Base-by-base conservation (phyloP, 148 eudicot species). In the Hydrangea macrophylla region DNA sequence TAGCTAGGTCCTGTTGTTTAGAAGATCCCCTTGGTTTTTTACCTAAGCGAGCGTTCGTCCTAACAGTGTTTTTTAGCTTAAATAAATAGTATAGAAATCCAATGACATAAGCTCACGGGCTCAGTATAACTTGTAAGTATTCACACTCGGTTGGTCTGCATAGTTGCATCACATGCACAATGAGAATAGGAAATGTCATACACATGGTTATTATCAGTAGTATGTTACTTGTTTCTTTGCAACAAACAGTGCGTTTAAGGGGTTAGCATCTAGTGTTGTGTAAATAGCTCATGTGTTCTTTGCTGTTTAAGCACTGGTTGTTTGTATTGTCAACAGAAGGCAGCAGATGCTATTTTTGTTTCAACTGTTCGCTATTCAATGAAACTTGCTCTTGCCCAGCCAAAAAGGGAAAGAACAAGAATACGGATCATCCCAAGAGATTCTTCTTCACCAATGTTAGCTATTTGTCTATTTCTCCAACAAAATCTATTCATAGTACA, bases 1-100 rank as follows among this genome's bases (percentile, higher is more conserved):
- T 17, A 53, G 60, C 60, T 35, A 65, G 58, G 57, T 30, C n/a
- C 8, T 48, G 39, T 50, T 50, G 22, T 28, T 35, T 57, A 39
- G 24, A 35, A 35, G 39, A 8, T 50, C 31, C 28, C 10, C 28
- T 22, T n/a, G 11, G 27, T 18, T 65, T 65, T 20, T 32, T 12
- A 65, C 57, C 68, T 30, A 30, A 20, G 58, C 4, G 39, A 4
- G 8, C 8, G 5, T 30, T 48, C 26, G 28, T 65, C 56, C 26
- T 7, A 25, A 61, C 10, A 44, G 35, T 22, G 50, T 22, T 3
- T 23, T 42, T 25, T 24, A 45, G 45, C 25, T 35, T 42, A 64
- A 27, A 50, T 17, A 25, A 2, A 18, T 1, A 62, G 33, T 24
- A 15, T 7, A 35, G 17, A 1, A 2, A 18, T 2, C 7, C 28